phyloP scores from a whole-genome alignment of 306 rosid species.

The Pterocarpus macrocarpus region DNA sequence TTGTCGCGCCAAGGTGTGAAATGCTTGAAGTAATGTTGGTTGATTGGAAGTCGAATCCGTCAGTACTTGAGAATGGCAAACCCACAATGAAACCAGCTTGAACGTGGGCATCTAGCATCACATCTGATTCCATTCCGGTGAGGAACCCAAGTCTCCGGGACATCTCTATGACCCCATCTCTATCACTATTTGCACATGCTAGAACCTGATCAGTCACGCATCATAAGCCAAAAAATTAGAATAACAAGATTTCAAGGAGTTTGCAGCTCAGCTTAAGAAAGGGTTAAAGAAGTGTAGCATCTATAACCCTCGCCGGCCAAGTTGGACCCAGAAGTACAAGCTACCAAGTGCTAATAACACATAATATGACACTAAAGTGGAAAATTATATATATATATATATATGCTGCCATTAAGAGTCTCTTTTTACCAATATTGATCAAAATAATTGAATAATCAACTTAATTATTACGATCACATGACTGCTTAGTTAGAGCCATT shows the following conservation, averaged over 20 bases:
- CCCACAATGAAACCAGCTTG: slow-evolving; percentile 98
- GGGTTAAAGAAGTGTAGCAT: slow-evolving; percentile 14
- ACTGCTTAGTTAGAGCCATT: slow-evolving; percentile 4
- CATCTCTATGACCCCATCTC: slow-evolving; percentile 81
- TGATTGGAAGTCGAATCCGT: slow-evolving; percentile 76
- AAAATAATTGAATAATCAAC: slow-evolving; percentile 9
- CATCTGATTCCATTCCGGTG: slow-evolving; percentile 86
- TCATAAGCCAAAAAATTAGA: slow-evolving; percentile 25
- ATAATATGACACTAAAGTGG: background rate
- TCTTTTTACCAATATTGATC: background rate
- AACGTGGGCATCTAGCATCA: slow-evolving; percentile 92
- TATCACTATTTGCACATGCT: slow-evolving; percentile 85
- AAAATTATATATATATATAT: background rate
- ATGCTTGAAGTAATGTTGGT: slow-evolving; percentile 76
- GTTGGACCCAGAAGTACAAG: slow-evolving; percentile 13
- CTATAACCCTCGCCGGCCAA: background rate
- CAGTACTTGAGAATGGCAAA: slow-evolving; percentile 77
- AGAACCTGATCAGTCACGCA: slow-evolving; percentile 65
- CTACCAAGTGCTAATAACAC: slow-evolving; percentile 18
- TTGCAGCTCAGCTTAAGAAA: slow-evolving; percentile 25
- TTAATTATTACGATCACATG: slow-evolving; percentile 11
- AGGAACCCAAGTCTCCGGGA: slow-evolving; percentile 92
- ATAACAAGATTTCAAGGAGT: slow-evolving; percentile 6
- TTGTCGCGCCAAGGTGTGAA: slow-evolving; percentile 87
- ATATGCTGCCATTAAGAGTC: background rate